phyloP scores from a whole-genome alignment of 1,284 basidiomycete genomes.

The Apiotrichum gracile region DNA sequence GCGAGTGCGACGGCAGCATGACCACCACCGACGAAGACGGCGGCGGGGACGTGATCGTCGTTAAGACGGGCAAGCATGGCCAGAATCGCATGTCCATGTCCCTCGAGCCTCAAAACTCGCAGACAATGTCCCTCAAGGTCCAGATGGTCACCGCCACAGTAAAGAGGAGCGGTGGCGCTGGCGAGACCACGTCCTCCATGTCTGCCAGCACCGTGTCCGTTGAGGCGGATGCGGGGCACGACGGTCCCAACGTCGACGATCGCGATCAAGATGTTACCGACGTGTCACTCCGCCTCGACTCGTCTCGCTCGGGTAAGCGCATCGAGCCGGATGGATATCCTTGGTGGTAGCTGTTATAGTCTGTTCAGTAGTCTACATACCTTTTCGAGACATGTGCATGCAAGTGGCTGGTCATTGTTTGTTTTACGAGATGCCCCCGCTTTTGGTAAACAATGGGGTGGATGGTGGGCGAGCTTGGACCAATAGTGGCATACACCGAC shows the following conservation, averaged over 20 bases:
- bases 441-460: no score
- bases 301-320: no score
- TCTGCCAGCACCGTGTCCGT: background rate
- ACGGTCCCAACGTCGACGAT: background rate
- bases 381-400: no score
- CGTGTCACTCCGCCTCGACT: background rate
- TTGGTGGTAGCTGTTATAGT: background rate
- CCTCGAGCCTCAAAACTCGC: background rate
- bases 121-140: background rate
- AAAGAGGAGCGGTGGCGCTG: background rate
- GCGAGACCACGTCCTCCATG: background rate
- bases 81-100: background rate
- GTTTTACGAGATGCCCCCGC: no score
- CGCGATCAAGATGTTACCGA: background rate
- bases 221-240: background rate
- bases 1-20: background rate
- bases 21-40: background rate
- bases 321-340: background rate
- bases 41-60: background rate
- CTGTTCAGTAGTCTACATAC: no score
- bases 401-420: no score
- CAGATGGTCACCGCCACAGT: background rate
- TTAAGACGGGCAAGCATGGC: background rate
- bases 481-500: no score
- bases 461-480: no score